Base-by-base conservation (phyloP, 306 rosid species). In the Canavalia gladiata region DNA sequence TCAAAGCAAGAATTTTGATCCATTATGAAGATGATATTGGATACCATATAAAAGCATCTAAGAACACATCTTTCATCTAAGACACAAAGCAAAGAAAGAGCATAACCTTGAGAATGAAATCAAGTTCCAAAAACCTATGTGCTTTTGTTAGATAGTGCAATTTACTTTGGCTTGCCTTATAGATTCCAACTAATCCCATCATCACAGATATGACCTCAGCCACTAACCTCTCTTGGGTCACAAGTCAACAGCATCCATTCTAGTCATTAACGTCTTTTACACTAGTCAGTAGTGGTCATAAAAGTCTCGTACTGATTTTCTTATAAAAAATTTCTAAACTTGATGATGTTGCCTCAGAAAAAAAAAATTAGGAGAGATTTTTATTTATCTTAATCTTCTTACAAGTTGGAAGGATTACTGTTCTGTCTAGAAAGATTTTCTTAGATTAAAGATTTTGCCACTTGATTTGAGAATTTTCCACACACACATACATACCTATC, bases 131-230 rank as follows among this genome's bases (percentile, higher is more conserved):
- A 68, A 69, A 5, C 58, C 11, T 5, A 47, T 28, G 9, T 47
- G 6, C 25, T 18, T 18, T 29, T 12, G 46, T 70, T 46, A 13
- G 41, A 68, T 50, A 31, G 12, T 11, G 75, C 75, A 10, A 46
- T 31, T 31, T n/a, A 43, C 8, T 55, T 18, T 41, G 39, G 42
- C 3, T 29, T 37, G 30, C 54, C 56, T 39, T 56, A 41, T 5
- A 25, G 25, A 73, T 55, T 72, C 37, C 77, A 73, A 55, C 51
- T 5, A 55, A 54, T 18, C 25, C 4, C 39, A 56, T 73, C 54
- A 56, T 39, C 35, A 56, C 41, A 41, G 41, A 28, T 6, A 57
- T 3, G 33, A 74, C 31, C n/a, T 43, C n/a, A 45, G 33, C 42
- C 45, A 55, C 51, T 39, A 25, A 41, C 28, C 28, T 18, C 5